Conservation (phyloP, 352 stramenopile species). For the Pythium oligandrum region DNA sequence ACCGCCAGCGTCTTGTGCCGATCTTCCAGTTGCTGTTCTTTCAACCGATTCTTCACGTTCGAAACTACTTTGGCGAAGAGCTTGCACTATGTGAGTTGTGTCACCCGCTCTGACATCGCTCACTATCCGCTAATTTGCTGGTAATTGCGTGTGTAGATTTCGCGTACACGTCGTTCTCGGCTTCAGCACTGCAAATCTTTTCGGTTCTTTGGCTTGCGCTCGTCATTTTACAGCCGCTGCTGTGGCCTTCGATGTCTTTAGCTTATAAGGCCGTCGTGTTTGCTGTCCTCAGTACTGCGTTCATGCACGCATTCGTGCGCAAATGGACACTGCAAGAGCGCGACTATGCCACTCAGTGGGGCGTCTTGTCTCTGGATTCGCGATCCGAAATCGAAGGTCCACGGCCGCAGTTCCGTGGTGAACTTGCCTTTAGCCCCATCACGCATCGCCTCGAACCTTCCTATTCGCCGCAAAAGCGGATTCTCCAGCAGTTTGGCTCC, state of each 20-base stretch:
- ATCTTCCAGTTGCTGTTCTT: conserved; percentile 21
- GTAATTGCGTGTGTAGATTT: conserved; percentile 31
- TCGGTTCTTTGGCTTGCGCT: conserved; percentile 32
- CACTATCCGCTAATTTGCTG: neutral
- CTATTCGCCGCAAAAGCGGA: conserved; percentile 25
- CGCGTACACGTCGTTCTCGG: conserved; percentile 60
- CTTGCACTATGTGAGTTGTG: conserved; percentile 61
- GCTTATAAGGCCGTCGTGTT: conserved; percentile 20
- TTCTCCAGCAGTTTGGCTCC: conserved; percentile 22
- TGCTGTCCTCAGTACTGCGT: conserved; percentile 40
- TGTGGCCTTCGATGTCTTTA: too few species aligned
- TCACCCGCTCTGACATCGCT: neutral
- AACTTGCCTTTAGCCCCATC: conserved; percentile 42
- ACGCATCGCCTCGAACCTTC: conserved; percentile 51
- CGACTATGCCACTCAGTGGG: conserved; percentile 40
- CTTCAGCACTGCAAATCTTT: conserved; percentile 33
- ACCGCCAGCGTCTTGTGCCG: conserved; percentile 8
- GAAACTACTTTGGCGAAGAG: conserved; percentile 82
- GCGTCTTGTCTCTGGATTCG: conserved; percentile 27
- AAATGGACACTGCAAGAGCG: conserved; percentile 57
- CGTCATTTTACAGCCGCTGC: neutral
- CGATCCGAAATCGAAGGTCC: conserved; percentile 1
- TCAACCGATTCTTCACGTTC: conserved; percentile 50
- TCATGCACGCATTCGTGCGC: conserved; percentile 43
- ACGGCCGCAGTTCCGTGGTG: conserved; percentile 54